phyloP scores from a whole-genome alignment of 1,139 yeast species.

The Candida pseudoviswanathii region DNA sequence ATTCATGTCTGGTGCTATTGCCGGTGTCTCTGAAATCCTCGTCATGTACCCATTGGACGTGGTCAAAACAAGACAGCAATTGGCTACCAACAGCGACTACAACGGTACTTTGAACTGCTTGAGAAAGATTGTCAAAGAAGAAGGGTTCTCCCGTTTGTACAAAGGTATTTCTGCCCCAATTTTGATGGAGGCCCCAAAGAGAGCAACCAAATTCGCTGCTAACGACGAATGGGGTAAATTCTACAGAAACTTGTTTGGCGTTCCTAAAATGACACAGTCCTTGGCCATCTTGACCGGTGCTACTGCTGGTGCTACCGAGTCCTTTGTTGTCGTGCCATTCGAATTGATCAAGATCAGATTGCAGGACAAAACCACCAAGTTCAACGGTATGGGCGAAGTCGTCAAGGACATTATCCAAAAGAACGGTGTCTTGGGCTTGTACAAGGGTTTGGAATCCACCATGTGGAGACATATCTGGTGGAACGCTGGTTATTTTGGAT shows the following conservation, averaged over 20 bases:
- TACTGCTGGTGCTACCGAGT: conserved; percentile 96
- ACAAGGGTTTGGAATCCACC: conserved; percentile 95
- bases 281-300: conserved; percentile 94
- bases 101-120: conserved; percentile 84
- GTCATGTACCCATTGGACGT: conserved; percentile 98
- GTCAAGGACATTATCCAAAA: conserved; percentile 67
- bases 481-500: conserved; percentile 99
- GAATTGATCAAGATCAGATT: conserved; percentile 86
- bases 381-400: conserved; percentile 85
- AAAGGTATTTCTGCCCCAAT: conserved; percentile 96
- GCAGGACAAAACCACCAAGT: conserved; percentile 84
- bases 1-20: conserved; percentile 92
- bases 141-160: conserved; percentile 82
- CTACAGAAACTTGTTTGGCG: conserved; percentile 73
- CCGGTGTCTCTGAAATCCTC: conserved; percentile 95
- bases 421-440: conserved; percentile 83
- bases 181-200: conserved; percentile 98
- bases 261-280: conserved; percentile 72
- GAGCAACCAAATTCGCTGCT: conserved; percentile 97
- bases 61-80: conserved; percentile 95
- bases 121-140: conserved; percentile 77
- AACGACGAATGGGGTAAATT: conserved; percentile 95
- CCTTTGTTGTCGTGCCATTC: conserved; percentile 95
- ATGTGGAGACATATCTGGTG: conserved; percentile 95
- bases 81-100: conserved; percentile 70